A percentile compares a stretch with the other conserved stretches of the same genome.
Evolutionary conservation across 1,284 basidiomycete species (phyloP).

Genomic region (Dichomitus squalens): DNA sequence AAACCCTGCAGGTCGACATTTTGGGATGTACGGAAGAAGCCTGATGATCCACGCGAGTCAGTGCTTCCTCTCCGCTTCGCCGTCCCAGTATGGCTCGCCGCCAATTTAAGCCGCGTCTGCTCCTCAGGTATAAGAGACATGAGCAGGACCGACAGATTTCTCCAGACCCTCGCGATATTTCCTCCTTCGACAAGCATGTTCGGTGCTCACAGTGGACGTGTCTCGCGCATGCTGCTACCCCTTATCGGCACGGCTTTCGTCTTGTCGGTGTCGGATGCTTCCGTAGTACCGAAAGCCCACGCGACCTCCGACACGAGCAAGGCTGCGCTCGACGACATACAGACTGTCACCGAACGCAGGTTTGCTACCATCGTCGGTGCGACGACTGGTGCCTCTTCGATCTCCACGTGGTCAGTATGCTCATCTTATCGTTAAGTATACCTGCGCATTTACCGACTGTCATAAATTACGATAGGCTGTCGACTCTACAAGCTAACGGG

Average conservation of each 20-base stretch:
- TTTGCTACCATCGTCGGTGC: conserved; percentile 32
- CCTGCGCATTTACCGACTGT: not conserved
- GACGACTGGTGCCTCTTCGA: conserved; percentile 24
- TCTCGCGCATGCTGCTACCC: conserved; percentile 6
- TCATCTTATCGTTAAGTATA: not conserved
- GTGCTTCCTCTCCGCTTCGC: conserved; percentile 14
- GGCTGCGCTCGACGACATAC: conserved; percentile 24
- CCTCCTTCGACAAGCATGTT: conserved; percentile 7
- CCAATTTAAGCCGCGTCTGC: not conserved
- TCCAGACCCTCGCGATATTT: conserved; percentile 4
- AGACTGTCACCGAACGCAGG: conserved; percentile 30
- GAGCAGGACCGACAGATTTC: not conserved
- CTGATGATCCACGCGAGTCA: conserved; percentile 11
- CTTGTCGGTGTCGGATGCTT: conserved; percentile 1
- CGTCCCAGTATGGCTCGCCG: conserved; percentile 11
- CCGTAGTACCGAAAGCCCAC: conserved; percentile 10
- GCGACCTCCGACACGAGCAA: not conserved
- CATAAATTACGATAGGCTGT: conserved; percentile 38
- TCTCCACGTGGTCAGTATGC: conserved; percentile 30
- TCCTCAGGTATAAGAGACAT: conserved; percentile 15
- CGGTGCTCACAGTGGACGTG: conserved; percentile 1
- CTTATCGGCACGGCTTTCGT: conserved; percentile 13
- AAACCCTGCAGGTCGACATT: not conserved
- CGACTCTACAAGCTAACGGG: conserved; percentile 45
- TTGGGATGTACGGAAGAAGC: conserved; percentile 3